phyloP scores from a whole-genome alignment of 2,329 filamentous ascomycete genomes.

The Neonectria sp. region DNA sequence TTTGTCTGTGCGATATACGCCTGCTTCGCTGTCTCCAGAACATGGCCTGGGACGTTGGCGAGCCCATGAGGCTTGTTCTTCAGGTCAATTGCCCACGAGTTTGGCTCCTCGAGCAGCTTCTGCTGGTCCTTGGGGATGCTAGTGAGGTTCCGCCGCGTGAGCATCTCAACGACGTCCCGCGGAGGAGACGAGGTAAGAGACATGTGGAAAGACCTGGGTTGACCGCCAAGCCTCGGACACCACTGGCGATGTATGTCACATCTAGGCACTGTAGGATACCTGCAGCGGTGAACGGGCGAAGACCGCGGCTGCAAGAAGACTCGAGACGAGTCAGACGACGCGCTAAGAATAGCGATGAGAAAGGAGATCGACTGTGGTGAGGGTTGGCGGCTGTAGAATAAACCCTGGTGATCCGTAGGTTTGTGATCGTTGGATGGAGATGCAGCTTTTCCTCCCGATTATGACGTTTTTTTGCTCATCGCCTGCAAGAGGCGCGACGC shows the following conservation, averaged over 20 bases:
- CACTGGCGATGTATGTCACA: slow-evolving; percentile 40
- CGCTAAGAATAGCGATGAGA: neutral
- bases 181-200: slow-evolving; percentile 41
- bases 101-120: slow-evolving; percentile 51
- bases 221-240: slow-evolving; percentile 30
- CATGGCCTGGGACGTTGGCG: slow-evolving; percentile 54
- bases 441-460: neutral
- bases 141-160: slow-evolving; percentile 48
- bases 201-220: slow-evolving; percentile 44
- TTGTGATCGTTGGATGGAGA: neutral
- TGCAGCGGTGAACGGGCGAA: slow-evolving; percentile 19
- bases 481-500: slow-evolving; percentile 18
- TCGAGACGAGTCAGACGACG: neutral
- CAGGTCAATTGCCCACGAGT: slow-evolving; percentile 55
- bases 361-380: neutral
- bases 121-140: slow-evolving; percentile 58
- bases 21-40: slow-evolving; percentile 52
- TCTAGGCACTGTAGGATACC: slow-evolving; percentile 30
- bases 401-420: neutral
- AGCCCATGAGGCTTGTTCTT: slow-evolving; percentile 43
- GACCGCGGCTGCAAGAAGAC: slow-evolving; percentile 9
- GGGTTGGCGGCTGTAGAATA: neutral
- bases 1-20: slow-evolving; percentile 37
- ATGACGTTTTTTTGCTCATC: slow-evolving; percentile 11
- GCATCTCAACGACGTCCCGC: slow-evolving; percentile 42